Conservation (phyloP, 108 stramenopile genomes). For the Nitzschia sp. region DNA sequence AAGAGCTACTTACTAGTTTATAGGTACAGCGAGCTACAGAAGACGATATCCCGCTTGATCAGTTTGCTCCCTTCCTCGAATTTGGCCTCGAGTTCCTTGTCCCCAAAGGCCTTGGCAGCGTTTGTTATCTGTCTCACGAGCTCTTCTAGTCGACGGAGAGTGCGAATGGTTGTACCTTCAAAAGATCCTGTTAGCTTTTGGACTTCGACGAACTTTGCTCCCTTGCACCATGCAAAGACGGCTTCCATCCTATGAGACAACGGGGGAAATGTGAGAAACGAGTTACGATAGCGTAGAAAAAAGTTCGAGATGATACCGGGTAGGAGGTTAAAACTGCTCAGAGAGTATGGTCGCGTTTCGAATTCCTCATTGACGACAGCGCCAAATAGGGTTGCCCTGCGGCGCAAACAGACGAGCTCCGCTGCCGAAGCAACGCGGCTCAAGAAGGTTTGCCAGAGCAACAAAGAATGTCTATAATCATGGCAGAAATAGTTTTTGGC, state of each 20-base stretch:
- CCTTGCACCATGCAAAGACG: constrained; percentile 96
- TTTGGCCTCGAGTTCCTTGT: constrained; percentile 89
- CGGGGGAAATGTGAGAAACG: neutral
- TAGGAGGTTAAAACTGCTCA: constrained; percentile 50
- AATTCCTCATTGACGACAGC: constrained; percentile 59
- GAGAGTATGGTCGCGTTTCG: constrained; percentile 82
- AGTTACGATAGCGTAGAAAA: neutral
- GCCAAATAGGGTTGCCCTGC: constrained; percentile 39
- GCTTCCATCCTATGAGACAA: constrained; percentile 90
- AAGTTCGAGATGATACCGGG: too few species aligned
- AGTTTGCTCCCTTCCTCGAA: constrained; percentile 93
- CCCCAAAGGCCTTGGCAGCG: constrained; percentile 94
- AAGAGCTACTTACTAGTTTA: constrained; percentile 31
- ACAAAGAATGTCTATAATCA: constrained; percentile 58
- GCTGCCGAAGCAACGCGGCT: constrained; percentile 53
- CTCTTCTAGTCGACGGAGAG: constrained; percentile 95
- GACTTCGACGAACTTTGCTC: constrained; percentile 96
- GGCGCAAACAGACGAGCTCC: constrained; percentile 53
- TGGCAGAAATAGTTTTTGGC: constrained; percentile 17
- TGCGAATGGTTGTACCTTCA: constrained; percentile 97
- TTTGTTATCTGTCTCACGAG: constrained; percentile 93
- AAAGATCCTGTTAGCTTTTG: constrained; percentile 94
- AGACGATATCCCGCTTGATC: constrained; percentile 98
- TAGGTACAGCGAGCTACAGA: constrained; percentile 93
- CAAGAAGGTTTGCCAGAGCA: constrained; percentile 47